These are phyloP conservation scores for Paraconiothyrium brasiliense DNA, from an alignment of 2,329 filamentous ascomycete species.

Conservation along the genomic window DNA sequence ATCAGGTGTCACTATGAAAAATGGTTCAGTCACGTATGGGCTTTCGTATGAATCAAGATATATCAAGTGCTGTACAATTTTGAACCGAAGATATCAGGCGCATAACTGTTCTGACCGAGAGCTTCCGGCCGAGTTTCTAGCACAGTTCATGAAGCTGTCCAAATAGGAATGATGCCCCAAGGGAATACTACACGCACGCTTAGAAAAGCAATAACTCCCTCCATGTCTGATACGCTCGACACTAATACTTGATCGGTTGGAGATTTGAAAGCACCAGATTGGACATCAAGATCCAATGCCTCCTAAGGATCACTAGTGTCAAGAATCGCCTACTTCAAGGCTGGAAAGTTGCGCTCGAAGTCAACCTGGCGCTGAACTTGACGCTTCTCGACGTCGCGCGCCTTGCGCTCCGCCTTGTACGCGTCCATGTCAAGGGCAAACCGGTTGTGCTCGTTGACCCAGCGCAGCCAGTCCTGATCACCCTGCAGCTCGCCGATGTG, in stretches of 20 bases:
- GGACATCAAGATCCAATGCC: neutral
- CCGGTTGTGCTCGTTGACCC: neutral
- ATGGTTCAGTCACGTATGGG: too few relatives aligned
- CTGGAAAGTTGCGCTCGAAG: neutral
- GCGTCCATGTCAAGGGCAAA: neutral
- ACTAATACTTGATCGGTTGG: neutral
- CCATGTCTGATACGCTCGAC: neutral
- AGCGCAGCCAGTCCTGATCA: neutral
- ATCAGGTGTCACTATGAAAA: too few relatives aligned
- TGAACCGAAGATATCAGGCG: neutral
- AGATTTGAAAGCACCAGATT: neutral
- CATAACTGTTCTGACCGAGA: neutral
- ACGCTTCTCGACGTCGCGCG: neutral
- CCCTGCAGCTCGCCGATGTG: neutral
- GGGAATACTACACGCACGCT: neutral
- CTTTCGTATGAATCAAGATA: neutral
- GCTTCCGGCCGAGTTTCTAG: neutral
- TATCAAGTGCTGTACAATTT: neutral
- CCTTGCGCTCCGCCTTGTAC: conserved; percentile 1
- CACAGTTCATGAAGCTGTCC: neutral
- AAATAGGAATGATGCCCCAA: neutral
- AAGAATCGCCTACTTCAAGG: neutral
- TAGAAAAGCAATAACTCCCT: too few relatives aligned
- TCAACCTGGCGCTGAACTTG: neutral
- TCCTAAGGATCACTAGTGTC: neutral